Evolutionary conservation across 2,329 filamentous ascomycete species (phyloP), one percentile per base, ranked within the genome.

Genomic region (Aaosphaeria pasadenensis): DNA sequence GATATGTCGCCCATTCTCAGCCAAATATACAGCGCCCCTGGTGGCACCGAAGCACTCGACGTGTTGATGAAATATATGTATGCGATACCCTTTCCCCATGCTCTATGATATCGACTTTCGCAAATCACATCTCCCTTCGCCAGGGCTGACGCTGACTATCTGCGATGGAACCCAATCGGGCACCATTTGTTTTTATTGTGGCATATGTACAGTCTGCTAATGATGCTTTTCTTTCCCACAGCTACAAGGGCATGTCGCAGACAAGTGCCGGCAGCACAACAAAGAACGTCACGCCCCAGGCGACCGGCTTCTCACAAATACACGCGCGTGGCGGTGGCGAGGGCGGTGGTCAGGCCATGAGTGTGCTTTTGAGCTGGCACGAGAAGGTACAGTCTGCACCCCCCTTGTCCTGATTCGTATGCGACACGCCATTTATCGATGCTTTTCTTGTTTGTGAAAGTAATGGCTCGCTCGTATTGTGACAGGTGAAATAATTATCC

Each of bases 1-100:
- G 94, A 99, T 61, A 97, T 97, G 89, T 90, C 86, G 55, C 88
- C 89, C 11, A 84, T 97, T 63, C 77, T 99, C 58, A 84, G 86
- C 73, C 83, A 85, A 49, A 87, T 97, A 64, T 91, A 94, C 74
- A 77, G 77, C 50, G 84, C 86, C 7, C 83, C 88, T 44, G 88
- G 88, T 52, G 94, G 94, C 30, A 84, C 83, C 52, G 94, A 97
- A 73, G 81, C 88, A 52, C 76, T 51, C 58, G 94, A 99, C 71
- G 90, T 92, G 44, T 76, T 99, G 70, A 96, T 96, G 89, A 99
- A 99, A 77, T 99, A 96, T 74, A 78, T 96, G 85, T 96, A 83
- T 64, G 87, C 36, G 29, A 6, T 30, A 28, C 43, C 29, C 39
- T 9, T 36, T n/a, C 33, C 39, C 17, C 39, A 17, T 24, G 39